phyloP scores from a whole-genome alignment of 495 filamentous ascomycete genomes.

The Neurospora pannonica region DNA sequence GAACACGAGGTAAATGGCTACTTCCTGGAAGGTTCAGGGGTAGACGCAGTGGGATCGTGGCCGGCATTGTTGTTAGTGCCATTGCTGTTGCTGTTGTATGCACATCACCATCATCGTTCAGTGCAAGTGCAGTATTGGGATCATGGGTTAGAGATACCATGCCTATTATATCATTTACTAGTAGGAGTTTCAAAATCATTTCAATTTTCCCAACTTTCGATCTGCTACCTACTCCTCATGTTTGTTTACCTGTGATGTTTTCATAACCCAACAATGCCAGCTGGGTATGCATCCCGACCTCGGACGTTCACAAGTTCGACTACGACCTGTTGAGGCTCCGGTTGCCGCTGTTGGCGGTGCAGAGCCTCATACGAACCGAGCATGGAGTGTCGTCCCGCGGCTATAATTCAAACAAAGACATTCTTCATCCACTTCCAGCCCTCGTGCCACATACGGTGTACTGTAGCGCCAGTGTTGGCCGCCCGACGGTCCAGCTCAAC shows the following conservation, averaged over 20 bases:
- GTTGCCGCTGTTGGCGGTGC: background rate
- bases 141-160: background rate
- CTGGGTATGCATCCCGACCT: background rate
- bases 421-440: background rate
- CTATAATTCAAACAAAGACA: background rate
- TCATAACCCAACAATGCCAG: background rate
- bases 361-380: background rate
- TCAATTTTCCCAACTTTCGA: background rate
- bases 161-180: background rate
- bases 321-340: background rate
- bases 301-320: background rate
- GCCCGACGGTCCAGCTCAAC: background rate
- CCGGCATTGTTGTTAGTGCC: background rate
- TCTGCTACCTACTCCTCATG: background rate
- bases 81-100: constrained; percentile 5
- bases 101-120: background rate
- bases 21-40: background rate
- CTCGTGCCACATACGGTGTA: background rate
- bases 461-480: background rate
- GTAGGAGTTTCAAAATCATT: background rate
- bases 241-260: background rate
- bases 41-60: background rate
- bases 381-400: background rate
- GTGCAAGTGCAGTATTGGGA: background rate
- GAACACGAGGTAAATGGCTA: constrained; percentile 1